Base-by-base conservation (phyloP, 2,329 filamentous ascomycete species). In the Geosmithia flava region DNA sequence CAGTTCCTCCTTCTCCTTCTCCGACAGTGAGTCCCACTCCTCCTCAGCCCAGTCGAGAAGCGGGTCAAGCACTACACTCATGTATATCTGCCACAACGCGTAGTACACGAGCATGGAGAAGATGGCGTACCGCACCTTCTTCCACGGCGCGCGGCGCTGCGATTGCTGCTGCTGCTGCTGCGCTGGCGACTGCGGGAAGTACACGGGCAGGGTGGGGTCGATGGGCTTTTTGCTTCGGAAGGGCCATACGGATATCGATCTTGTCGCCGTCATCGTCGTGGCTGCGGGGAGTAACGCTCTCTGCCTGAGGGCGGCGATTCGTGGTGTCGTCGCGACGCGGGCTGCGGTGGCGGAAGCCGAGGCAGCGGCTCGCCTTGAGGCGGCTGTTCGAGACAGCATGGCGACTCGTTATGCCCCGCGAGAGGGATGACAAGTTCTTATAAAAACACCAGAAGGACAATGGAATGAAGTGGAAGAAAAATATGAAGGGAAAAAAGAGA, bases 21-120 rank as follows among this genome's bases (percentile, higher is more conserved):
- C 65, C 1, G 66, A 66, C 46, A 71, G 54, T 15, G 64, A 59
- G 4, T 67, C 64, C 51, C 68, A 66, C 53, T 70, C 62, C 17
- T 66, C 62, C 30, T 73, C 67, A 15, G 67, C 56, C 58, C 62
- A 67, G 47, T 65, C 63, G 42, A 65, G 59, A 2, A 78, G 51
- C 2, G 71, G 69, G 47, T 67, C 67, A 20, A 76, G 58, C 16
- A 78, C 67, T n/a, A 70, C 55, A 10, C 59, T 62, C 23, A 60
- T 59, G 56, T 75, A 76, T 33, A 72, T 56, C 37, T 67, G 58
- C 54, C 62, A 74, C 52, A 67, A 68, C 2, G 63, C 51, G 42
- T 68, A 62, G 40, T 60, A 53, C 11, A 64, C 53, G 13, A 65
- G 48, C 5, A 57, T 58, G 6, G 64, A 59, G 30, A 67, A 58